These are phyloP conservation scores for Xylaria arbuscula DNA, from an alignment of 2,329 filamentous ascomycete species.

Conservation along the genomic window DNA sequence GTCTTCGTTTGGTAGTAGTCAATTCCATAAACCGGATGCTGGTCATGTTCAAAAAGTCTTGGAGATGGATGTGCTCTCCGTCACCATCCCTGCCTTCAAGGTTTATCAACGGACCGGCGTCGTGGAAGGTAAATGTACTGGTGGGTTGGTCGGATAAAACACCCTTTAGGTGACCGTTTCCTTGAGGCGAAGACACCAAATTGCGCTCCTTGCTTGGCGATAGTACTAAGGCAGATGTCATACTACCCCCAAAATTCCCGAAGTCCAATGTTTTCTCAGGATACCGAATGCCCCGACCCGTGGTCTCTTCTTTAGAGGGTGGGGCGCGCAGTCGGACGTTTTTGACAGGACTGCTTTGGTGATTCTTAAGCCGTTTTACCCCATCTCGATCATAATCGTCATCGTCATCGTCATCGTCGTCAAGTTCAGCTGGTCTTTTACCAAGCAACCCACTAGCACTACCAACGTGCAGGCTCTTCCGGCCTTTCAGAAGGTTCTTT, in stretches of 20 bases:
- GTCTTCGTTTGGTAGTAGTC: conserved; percentile 92
- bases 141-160: conserved; percentile 61
- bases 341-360: conserved; percentile 80
- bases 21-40: conserved; percentile 99
- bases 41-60: conserved; percentile 94
- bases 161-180: conserved; percentile 66
- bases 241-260: conserved; percentile 46
- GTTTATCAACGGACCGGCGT: conserved; percentile 55
- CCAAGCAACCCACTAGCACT: conserved; percentile 79
- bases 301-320: conserved; percentile 73
- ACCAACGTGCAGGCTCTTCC: conserved; percentile 81
- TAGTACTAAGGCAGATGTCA: conserved; percentile 56
- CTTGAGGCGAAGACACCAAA: conserved; percentile 65
- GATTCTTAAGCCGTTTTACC: conserved; percentile 76
- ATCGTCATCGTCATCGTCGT: conserved; percentile 73
- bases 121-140: conserved; percentile 57
- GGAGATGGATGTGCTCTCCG: conserved; percentile 78
- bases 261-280: conserved; percentile 60
- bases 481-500: conserved; percentile 72
- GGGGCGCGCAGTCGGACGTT: conserved; percentile 76
- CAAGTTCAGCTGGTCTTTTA: conserved; percentile 78
- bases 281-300: conserved; percentile 66
- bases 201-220: conserved; percentile 61
- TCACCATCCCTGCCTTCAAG: conserved; percentile 60
- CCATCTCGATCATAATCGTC: conserved; percentile 67